Evolutionary conservation across 192 early-diverging fungal genomes (phyloP), one percentile per base, ranked within the genome.

Genomic region (Phlyctochytrium bullatum): DNA sequence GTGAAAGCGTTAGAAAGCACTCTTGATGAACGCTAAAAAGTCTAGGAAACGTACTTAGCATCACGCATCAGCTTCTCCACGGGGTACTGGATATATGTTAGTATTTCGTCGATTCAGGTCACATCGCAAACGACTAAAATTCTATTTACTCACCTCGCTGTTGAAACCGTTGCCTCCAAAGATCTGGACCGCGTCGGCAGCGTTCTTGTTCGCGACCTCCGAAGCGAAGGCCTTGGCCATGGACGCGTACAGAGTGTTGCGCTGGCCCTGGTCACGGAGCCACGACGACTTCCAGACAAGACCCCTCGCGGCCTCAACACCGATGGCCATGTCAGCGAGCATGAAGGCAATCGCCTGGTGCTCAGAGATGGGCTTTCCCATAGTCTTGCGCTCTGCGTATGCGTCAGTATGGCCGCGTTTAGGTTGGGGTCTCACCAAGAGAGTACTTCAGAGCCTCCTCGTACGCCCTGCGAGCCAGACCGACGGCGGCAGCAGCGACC

Each of bases 321-420:
- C 90, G 61, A 97, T 97, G 34, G 93, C 95, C 93, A 94, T 95
- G 77, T 97, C 93, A 4, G 95, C 95, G 24, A 97, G 82, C 93
- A 95, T 97, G 68, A 95, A 95, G 1, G 90, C 83, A 47, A 97
- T 83, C 30, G 92, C 93, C 78, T 95, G 94, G 78, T 98, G 93
- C 62, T 91, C 86, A 23, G 78, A 52, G 52, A 98, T 96, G 40
- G 76, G 77, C 78, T 91, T 92, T 56, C 94, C 94, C 93, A 98
- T 95, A 20, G 95, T 96, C 84, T 94, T 96, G 69, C 95, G 89
- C 75, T 98, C 92, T 68, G 88, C 61, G 16, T 14, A 28, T 16
- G 25, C 52, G 50, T 3, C 20, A 52, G 61, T 29, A 36, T 17
- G 17, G 59, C 31, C 69, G 32, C 29, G 36, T 62, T 47, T 47